These are phyloP conservation scores for Ceratocystis alfenasii DNA, from an alignment of 2,329 filamentous ascomycete species.

Conservation along the genomic window DNA sequence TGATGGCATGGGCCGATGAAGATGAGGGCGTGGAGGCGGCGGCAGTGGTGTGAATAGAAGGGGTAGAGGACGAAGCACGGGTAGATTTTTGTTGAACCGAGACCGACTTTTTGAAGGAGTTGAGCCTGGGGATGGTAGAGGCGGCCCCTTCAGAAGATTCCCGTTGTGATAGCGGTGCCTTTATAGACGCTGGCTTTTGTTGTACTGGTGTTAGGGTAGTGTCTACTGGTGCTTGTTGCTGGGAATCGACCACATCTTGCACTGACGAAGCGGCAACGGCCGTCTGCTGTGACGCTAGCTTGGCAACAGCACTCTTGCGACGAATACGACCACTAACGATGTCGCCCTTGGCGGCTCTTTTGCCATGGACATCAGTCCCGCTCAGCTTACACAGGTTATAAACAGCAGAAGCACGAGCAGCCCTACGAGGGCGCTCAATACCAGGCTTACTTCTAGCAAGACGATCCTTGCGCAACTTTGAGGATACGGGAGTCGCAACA, in stretches of 20 bases:
- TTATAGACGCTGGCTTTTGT: not conserved
- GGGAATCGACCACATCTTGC: slow-evolving; percentile 23
- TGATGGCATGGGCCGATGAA: not conserved
- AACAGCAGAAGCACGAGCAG: slow-evolving; percentile 19
- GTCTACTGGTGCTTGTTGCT: slow-evolving; percentile 26
- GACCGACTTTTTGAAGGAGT: not conserved
- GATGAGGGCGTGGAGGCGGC: not conserved
- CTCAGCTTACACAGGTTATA: slow-evolving; percentile 56
- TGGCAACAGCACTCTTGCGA: slow-evolving; percentile 25
- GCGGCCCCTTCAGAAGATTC: slow-evolving; percentile 23
- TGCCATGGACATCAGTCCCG: slow-evolving; percentile 50
- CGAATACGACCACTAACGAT: slow-evolving; percentile 35
- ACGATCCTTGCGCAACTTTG: slow-evolving; percentile 22
- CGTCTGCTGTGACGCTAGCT: not conserved
- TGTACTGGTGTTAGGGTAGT: slow-evolving; percentile 27
- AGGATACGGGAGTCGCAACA: slow-evolving; percentile 20
- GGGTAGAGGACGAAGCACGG: slow-evolving; percentile 34
- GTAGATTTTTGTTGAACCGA: not conserved
- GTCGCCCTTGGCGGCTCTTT: slow-evolving; percentile 42
- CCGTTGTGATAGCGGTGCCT: slow-evolving; percentile 26
- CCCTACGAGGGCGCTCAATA: slow-evolving; percentile 24
- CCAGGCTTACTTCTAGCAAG: not conserved
- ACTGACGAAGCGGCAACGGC: not conserved
- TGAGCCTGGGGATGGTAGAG: not conserved
- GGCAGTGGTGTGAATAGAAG: slow-evolving; percentile 24